These are phyloP conservation scores for Notholithocarpus densiflorus DNA, from an alignment of 306 rosid species.

Conservation along the genomic window DNA sequence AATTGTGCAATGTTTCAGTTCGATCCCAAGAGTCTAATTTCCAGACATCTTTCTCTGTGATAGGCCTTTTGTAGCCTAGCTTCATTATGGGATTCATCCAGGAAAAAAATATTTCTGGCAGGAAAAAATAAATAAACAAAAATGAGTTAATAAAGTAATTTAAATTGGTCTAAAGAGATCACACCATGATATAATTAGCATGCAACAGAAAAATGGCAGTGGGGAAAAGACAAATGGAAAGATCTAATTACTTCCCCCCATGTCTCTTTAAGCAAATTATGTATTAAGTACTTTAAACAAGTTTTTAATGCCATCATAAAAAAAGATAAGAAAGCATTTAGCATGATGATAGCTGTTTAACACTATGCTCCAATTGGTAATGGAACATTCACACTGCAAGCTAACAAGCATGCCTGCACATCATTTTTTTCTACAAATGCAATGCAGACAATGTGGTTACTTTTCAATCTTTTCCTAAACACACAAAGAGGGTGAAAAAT, in stretches of 20 bases:
- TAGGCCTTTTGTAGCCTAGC: slow-evolving; percentile 76
- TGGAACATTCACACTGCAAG: no score
- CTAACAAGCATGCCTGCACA: no score
- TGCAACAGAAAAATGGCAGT: neutral
- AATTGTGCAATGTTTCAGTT: slow-evolving; percentile 60
- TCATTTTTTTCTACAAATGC: no score
- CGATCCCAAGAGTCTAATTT: slow-evolving; percentile 86
- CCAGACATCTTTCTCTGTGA: slow-evolving; percentile 90
- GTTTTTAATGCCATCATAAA: neutral
- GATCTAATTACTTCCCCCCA: neutral
- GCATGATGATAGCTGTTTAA: no score
- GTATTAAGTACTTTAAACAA: neutral
- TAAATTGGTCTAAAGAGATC: no score
- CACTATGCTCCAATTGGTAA: no score
- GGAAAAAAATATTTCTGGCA: slow-evolving; percentile 56
- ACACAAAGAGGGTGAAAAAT: no score
- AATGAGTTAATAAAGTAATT: slow-evolving; percentile 16
- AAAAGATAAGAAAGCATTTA: neutral
- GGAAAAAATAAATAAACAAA: slow-evolving; percentile 22
- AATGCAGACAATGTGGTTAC: no score
- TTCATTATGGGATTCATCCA: slow-evolving; percentile 86
- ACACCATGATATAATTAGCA: neutral
- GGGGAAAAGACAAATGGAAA: neutral
- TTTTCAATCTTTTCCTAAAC: no score
- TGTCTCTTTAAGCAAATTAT: neutral